phyloP scores from a whole-genome alignment of 164 flowering plant genomes.

The Stephania japonica region DNA sequence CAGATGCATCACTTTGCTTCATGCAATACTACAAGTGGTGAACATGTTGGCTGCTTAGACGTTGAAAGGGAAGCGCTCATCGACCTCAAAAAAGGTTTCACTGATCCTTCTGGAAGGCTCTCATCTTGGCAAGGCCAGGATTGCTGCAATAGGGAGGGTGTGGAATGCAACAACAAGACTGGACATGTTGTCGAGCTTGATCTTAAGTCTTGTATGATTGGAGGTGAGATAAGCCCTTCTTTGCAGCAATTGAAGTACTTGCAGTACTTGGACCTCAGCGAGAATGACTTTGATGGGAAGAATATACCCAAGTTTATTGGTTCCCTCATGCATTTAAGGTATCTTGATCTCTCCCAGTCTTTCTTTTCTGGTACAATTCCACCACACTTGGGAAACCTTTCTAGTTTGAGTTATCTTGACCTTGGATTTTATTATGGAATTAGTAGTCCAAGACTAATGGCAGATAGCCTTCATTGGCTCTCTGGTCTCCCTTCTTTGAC shows the following conservation, averaged over 20 bases:
- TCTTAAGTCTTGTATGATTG: not conserved
- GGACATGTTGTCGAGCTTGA: conserved; percentile 4
- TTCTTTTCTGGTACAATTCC: conserved; percentile 12
- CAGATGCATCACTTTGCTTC: not conserved
- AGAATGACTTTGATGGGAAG: not conserved
- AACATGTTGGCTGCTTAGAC: not conserved
- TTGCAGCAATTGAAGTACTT: conserved; percentile 13
- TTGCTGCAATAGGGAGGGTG: conserved; percentile 1
- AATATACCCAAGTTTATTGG: conserved; percentile 11
- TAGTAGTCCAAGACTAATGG: not conserved
- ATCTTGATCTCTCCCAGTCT: conserved; percentile 7
- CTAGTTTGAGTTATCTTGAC: conserved; percentile 4
- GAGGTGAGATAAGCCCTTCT: conserved; percentile 8
- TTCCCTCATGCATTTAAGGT: conserved; percentile 7
- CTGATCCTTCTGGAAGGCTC: conserved; percentile 3
- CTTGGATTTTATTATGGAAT: not conserved
- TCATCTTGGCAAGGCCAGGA: conserved; percentile 3
- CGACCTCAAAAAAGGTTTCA: conserved; percentile 2
- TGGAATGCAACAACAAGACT: conserved; percentile 1
- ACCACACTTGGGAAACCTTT: conserved; percentile 16
- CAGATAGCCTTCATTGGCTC: conserved; percentile 11
- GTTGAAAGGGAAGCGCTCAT: conserved; percentile 6
- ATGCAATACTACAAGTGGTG: not conserved
- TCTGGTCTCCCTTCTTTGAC: conserved; percentile 5
- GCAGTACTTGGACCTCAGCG: conserved; percentile 13